phyloP scores from a whole-genome alignment of 2,329 filamentous ascomycete species.

The Clarireedia monteithiana region DNA sequence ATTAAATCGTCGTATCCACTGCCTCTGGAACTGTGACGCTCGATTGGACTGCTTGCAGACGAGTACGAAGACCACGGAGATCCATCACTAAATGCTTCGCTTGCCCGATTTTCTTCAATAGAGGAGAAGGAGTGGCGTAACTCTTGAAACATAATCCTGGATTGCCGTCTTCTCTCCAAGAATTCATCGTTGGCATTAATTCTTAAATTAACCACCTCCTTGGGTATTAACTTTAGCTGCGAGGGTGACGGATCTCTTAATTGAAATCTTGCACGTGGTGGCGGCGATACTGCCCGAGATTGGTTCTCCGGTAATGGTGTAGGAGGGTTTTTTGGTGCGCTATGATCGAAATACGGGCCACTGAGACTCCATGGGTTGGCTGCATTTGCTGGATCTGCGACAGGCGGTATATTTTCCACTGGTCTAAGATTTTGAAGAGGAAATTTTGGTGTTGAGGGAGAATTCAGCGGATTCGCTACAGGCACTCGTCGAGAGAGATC shows the following conservation, averaged over 20 bases:
- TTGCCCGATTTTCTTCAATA: slow-evolving; percentile 18
- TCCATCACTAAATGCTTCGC: slow-evolving; percentile 10
- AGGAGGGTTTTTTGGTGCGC: slow-evolving; percentile 12
- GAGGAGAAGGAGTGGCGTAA: slow-evolving; percentile 18
- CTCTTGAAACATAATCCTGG: slow-evolving; percentile 22
- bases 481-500: not conserved
- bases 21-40: slow-evolving; percentile 18
- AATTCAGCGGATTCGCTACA: not conserved
- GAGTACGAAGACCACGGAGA: slow-evolving; percentile 9
- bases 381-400: not conserved
- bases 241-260: slow-evolving; percentile 17
- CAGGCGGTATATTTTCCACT: not conserved
- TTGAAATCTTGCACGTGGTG: slow-evolving; percentile 4
- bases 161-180: slow-evolving; percentile 20
- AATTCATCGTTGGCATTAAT: slow-evolving; percentile 25
- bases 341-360: slow-evolving; percentile 8
- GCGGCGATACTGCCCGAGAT: slow-evolving; percentile 1
- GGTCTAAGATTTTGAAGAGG: not conserved
- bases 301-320: slow-evolving; percentile 5
- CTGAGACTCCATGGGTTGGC: slow-evolving; percentile 6
- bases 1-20: slow-evolving; percentile 21
- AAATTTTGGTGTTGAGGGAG: not conserved
- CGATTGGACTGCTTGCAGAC: slow-evolving; percentile 15
- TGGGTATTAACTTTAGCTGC: slow-evolving; percentile 16
- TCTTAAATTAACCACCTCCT: slow-evolving; percentile 19